Conservation (phyloP, 306 rosid genomes). For the Arachis hypogaea region DNA sequence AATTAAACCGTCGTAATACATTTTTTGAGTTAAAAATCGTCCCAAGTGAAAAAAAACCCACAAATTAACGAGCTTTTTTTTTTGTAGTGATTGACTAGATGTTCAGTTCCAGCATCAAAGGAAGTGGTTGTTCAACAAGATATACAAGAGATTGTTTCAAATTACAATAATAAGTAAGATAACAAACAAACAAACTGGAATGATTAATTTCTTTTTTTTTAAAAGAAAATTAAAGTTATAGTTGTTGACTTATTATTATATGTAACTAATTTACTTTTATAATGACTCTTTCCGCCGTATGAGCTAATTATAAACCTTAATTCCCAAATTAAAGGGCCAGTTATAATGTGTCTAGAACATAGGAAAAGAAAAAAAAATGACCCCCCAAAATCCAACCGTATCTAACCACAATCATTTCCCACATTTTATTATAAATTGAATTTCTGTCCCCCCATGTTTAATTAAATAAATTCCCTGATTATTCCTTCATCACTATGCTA, state of each 20-base stretch:
- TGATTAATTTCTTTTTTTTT: too few species aligned
- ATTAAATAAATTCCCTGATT: slow-evolving; percentile 28
- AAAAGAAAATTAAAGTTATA: too few species aligned
- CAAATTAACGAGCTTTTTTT: too few species aligned
- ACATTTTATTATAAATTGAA: slow-evolving; percentile 44
- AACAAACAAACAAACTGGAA: slow-evolving; percentile 31
- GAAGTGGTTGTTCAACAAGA: slow-evolving; percentile 28
- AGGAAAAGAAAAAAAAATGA: slow-evolving; percentile 33
- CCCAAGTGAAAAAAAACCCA: too few species aligned
- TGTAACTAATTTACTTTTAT: slow-evolving; percentile 26
- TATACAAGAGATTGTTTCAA: not conserved
- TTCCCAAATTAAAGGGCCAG: slow-evolving; percentile 38
- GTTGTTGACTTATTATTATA: slow-evolving; percentile 42
- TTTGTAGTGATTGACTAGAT: too few species aligned
- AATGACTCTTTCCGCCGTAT: slow-evolving; percentile 36
- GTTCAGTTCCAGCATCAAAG: slow-evolving; percentile 44
- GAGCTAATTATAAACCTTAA: slow-evolving; percentile 38
- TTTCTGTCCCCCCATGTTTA: not conserved
- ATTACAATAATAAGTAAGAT: slow-evolving; percentile 34
- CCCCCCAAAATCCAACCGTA: slow-evolving; percentile 71
- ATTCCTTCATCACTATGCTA: slow-evolving; percentile 31
- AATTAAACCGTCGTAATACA: too few species aligned
- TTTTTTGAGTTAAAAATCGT: too few species aligned
- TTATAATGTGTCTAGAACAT: slow-evolving; percentile 39
- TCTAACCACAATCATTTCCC: slow-evolving; percentile 58